Evolutionary conservation across 345 rosid genomes (phyloP).

Genomic region (Toxicodendron radicans): DNA sequence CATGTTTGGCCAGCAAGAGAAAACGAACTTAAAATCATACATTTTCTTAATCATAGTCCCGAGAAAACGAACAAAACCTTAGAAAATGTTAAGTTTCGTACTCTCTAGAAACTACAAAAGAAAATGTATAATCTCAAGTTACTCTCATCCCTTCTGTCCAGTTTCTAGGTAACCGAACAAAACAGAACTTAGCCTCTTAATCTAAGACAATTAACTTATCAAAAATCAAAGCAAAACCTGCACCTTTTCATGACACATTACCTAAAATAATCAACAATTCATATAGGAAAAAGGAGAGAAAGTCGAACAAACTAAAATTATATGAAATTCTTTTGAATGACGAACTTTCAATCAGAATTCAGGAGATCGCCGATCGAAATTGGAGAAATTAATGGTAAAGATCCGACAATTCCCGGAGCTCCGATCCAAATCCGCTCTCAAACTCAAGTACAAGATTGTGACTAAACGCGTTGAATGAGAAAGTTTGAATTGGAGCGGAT

Average conservation of each 20-base stretch:
- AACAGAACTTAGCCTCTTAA: slow-evolving; percentile 6
- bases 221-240: slow-evolving; percentile 13
- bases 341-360: slow-evolving; percentile 56
- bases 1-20: neutral
- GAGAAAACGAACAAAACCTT: neutral
- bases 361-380: slow-evolving; percentile 32
- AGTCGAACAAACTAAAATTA: slow-evolving; percentile 4
- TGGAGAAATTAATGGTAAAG: neutral
- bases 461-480: too few species aligned
- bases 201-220: neutral
- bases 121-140: slow-evolving; percentile 10
- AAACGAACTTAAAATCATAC: slow-evolving; percentile 2
- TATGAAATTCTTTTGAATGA: slow-evolving; percentile 28
- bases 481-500: too few species aligned
- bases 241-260: slow-evolving; percentile 16
- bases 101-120: neutral
- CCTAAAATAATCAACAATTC: slow-evolving; percentile 18
- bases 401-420: slow-evolving; percentile 9
- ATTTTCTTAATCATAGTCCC: neutral
- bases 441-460: neutral
- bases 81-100: neutral
- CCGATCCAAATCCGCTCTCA: slow-evolving; percentile 8
- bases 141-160: neutral
- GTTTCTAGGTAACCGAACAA: slow-evolving; percentile 22
- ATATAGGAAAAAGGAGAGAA: neutral